phyloP scores from a whole-genome alignment of 1,139 yeast species.

The Geotrichum carabidarum region DNA sequence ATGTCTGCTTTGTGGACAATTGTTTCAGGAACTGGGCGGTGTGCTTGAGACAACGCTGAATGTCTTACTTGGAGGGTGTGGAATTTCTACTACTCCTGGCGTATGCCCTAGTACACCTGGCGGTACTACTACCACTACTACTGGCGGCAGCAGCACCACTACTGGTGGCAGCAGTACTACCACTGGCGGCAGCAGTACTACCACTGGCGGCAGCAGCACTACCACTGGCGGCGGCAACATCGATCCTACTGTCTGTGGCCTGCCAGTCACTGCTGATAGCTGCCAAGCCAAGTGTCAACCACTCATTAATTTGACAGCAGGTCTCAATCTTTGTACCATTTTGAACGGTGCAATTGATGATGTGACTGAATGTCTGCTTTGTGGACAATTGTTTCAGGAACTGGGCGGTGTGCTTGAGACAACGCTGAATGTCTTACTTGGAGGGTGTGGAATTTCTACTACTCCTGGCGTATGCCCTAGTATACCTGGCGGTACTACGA shows the following conservation, averaged over 20 bases:
- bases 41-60: not conserved
- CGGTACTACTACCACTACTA: not conserved
- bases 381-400: conserved; percentile 34
- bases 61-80: conserved; percentile 1
- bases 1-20: conserved; percentile 54
- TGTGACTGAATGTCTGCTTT: conserved; percentile 49
- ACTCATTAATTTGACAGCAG: not conserved
- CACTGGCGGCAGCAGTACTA: not conserved
- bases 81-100: not conserved
- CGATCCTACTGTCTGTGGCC: not conserved
- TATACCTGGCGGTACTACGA: not conserved
- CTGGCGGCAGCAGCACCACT: not conserved
- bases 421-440: not conserved
- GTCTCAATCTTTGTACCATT: not conserved
- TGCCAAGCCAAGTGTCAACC: not conserved
- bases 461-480: not conserved
- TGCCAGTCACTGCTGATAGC: not conserved
- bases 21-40: conserved; percentile 2
- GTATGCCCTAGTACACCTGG: not conserved
- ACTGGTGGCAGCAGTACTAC: not conserved
- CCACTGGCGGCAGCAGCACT: not conserved
- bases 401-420: not conserved
- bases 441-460: conserved; percentile 4
- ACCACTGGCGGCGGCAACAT: not conserved
- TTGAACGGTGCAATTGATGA: conserved; percentile 18